These are phyloP conservation scores for Kluyveromyces wickerhamii DNA, from an alignment of 805 yeast genomes.

Conservation along the genomic window DNA sequence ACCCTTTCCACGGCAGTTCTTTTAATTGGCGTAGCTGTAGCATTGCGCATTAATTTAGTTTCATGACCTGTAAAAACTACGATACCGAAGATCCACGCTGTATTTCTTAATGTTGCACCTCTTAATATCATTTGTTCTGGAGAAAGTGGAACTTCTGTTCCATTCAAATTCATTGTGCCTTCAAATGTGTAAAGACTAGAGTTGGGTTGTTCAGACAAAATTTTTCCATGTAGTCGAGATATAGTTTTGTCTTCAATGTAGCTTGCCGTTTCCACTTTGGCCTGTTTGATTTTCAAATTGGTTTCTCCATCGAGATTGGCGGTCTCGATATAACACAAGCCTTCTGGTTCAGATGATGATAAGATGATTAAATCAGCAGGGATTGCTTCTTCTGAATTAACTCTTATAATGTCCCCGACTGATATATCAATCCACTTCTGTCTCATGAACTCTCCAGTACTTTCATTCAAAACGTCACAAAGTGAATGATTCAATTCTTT, in stretches of 20 bases:
- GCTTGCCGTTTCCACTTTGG: conserved; percentile 67
- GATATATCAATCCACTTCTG: conserved; percentile 79
- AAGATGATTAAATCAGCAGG: conserved; percentile 88
- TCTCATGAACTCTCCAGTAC: conserved; percentile 51
- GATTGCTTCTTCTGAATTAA: conserved; percentile 78
- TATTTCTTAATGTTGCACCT: conserved; percentile 93
- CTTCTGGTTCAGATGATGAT: conserved; percentile 96
- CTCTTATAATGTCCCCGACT: conserved; percentile 87
- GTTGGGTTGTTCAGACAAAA: conserved; percentile 87
- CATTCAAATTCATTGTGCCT: conserved; percentile 61
- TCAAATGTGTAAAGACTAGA: conserved; percentile 91
- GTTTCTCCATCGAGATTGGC: conserved; percentile 98
- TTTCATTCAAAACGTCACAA: conserved; percentile 53
- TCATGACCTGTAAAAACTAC: conserved; percentile 97
- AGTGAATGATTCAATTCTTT: conserved; percentile 77
- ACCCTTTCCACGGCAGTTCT: conserved; percentile 94
- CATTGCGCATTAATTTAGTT: conserved; percentile 95
- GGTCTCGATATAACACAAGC: conserved; percentile 93
- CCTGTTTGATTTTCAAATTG: conserved; percentile 88
- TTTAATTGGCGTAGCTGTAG: conserved; percentile 97
- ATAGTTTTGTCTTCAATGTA: conserved; percentile 59
- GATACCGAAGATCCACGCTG: conserved; percentile 90
- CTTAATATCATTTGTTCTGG: conserved; percentile 90
- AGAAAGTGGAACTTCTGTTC: conserved; percentile 56
- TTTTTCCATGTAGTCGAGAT: conserved; percentile 44